A percentile compares a stretch with the other conserved stretches of the same genome.
phyloP scores from a whole-genome alignment of 1,139 yeast species.

The Suhomyces atakaporum region DNA sequence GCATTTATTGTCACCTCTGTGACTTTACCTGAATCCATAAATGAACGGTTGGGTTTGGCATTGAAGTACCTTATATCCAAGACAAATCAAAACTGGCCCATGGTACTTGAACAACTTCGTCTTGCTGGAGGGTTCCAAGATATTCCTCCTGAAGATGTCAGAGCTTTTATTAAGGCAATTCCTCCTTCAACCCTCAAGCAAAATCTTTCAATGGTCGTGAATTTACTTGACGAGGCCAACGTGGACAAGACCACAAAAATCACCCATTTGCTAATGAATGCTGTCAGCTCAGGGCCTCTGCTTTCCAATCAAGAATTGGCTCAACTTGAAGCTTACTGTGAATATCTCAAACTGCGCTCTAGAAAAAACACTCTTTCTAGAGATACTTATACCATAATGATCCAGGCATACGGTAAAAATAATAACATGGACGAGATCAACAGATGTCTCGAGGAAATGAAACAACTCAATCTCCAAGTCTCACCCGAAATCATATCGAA shows the following conservation, averaged over 20 bases:
- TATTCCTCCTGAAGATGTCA: conserved; percentile 38
- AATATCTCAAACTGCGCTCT: conserved; percentile 16
- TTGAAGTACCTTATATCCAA: conserved; percentile 48
- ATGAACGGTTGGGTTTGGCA: conserved; percentile 49
- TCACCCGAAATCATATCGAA: conserved; percentile 61
- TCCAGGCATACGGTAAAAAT: conserved; percentile 44
- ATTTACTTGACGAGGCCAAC: conserved; percentile 37
- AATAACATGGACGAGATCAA: conserved; percentile 34
- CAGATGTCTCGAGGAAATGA: conserved; percentile 50
- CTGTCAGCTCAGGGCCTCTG: conserved; percentile 31
- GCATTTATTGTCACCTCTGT: conserved; percentile 21
- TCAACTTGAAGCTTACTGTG: conserved; percentile 28
- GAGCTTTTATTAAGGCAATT: conserved; percentile 43
- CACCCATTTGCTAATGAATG: conserved; percentile 47
- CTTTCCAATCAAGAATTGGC: conserved; percentile 26
- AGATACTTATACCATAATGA: conserved; percentile 37
- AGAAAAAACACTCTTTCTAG: conserved; percentile 24
- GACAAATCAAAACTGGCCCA: conserved; percentile 55
- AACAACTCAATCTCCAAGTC: conserved; percentile 50
- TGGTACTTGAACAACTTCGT: conserved; percentile 49
- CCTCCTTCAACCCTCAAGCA: conserved; percentile 40
- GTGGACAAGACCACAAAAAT: conserved; percentile 36
- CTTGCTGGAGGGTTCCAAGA: conserved; percentile 43
- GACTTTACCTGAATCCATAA: conserved; percentile 45
- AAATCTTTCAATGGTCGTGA: conserved; percentile 36